Evolutionary conservation across 2,329 filamentous ascomycete genomes (phyloP), one percentile per base, ranked within the genome.

Genomic region (Fonsecaea multimorphosa): DNA sequence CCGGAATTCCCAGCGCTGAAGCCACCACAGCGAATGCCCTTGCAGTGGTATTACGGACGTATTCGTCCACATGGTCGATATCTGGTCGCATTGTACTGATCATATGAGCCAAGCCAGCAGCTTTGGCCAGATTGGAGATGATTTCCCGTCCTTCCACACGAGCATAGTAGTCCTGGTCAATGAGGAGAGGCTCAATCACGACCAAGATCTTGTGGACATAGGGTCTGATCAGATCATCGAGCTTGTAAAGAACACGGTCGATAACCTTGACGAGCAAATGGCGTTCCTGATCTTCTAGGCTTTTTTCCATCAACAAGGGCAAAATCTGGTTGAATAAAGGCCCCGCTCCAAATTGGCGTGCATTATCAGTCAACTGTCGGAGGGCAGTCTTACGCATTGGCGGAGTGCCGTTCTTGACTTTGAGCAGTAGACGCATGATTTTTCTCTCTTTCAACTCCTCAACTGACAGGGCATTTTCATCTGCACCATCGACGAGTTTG

Each of bases 221-320:
- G 24, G 95, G 95, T 46, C 95, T 88, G 61, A 99, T 95, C 70
- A 98, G 85, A 74, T 99, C 95, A 76, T 98, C 95, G 27, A 99
- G 87, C 82, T 99, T 99, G 86, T 98, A 99, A 6, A 99, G 87
- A 66, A 99, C 93, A 79, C 95, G 91, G 77, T 99, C 96, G 74
- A 99, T 98, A 73, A 99, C 96, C 82, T 99, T 99, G 82, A 99
- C 96, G 31, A 99, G 86, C 78, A 99, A 83, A 85, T 99, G 95
- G 60, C 95, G 93, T 78, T 99, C 95, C 78, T 99, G 95, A 70
- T 99, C 95, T 78, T 99, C 96, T 19, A 99, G 82, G 0, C 92
- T 95, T 81, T 97, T 97, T 80, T 99, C 95, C 95, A 99, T 99
- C 64, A 99, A 87, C 60, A 99, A 81, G 0, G 95, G 95, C 12